A percentile compares a stretch with the other conserved stretches of the same genome.
These are phyloP conservation scores for Colletotrichum chrysophilum DNA, from an alignment of 2,329 filamentous ascomycete species.

Conservation along the genomic window DNA sequence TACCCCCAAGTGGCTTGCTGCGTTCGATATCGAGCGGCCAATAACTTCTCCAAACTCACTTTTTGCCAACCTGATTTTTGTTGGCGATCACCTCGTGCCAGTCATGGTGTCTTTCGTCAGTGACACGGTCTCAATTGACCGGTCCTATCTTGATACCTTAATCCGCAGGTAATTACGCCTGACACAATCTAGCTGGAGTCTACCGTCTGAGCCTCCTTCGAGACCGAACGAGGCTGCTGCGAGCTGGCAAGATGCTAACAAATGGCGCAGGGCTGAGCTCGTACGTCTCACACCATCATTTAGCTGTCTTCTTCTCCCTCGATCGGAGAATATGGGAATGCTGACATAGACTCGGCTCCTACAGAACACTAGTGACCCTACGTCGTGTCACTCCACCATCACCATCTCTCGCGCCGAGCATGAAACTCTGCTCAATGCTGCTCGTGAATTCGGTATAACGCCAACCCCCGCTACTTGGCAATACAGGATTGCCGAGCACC, in stretches of 20 bases:
- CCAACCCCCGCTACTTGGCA: neutral
- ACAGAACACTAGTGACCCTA: slow-evolving; percentile 24
- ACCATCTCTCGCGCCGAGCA: slow-evolving; percentile 67
- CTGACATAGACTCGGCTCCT: neutral
- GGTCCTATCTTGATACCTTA: slow-evolving; percentile 65
- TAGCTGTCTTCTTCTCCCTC: neutral
- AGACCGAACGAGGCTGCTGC: neutral
- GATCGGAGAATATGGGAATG: neutral
- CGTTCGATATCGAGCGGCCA: neutral
- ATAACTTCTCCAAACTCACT: neutral
- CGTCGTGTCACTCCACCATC: slow-evolving; percentile 40
- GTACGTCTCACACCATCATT: slow-evolving; percentile 26
- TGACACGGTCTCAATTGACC: slow-evolving; percentile 50
- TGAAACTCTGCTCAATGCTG: slow-evolving; percentile 56
- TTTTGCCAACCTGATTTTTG: neutral
- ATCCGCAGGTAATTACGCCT: slow-evolving; percentile 58
- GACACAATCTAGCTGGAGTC: neutral
- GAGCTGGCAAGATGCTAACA: neutral
- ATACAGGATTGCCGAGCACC: neutral
- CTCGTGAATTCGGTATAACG: slow-evolving; percentile 62
- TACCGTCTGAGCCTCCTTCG: neutral
- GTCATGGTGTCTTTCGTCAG: slow-evolving; percentile 27
- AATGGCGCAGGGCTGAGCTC: slow-evolving; percentile 28
- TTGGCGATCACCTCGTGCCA: neutral
- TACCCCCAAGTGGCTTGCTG: neutral